phyloP scores from a whole-genome alignment of 2,329 filamentous ascomycete species.

The Penicillium sp. region DNA sequence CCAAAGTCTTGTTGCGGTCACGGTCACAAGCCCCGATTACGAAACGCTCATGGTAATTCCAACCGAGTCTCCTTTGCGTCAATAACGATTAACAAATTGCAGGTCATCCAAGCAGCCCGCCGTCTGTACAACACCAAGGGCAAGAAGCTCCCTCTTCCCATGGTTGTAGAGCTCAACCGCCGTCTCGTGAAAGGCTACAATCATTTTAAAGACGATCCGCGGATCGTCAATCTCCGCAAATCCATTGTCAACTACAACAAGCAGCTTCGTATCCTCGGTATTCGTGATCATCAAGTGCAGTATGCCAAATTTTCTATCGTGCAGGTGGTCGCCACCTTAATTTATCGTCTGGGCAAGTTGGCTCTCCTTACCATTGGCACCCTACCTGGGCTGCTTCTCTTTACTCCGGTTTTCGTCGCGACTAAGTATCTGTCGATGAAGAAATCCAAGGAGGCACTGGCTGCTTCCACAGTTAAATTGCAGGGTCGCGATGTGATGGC shows the following conservation, averaged over 20 bases:
- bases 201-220: slow-evolving; percentile 84
- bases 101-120: slow-evolving; percentile 87
- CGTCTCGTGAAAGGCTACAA: slow-evolving; percentile 88
- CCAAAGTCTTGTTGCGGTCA: slow-evolving; percentile 79
- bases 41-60: slow-evolving; percentile 80
- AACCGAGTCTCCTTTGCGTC: slow-evolving; percentile 1
- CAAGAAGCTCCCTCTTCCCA: slow-evolving; percentile 86
- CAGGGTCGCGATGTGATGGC: slow-evolving; percentile 86
- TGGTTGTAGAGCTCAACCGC: slow-evolving; percentile 91
- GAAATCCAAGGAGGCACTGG: slow-evolving; percentile 80
- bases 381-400: slow-evolving; percentile 80
- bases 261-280: slow-evolving; percentile 77
- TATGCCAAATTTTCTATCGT: slow-evolving; percentile 80
- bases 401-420: slow-evolving; percentile 81
- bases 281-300: slow-evolving; percentile 91
- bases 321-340: slow-evolving; percentile 70
- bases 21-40: slow-evolving; percentile 88
- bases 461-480: slow-evolving; percentile 83
- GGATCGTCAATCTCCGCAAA: slow-evolving; percentile 72
- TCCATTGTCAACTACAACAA: slow-evolving; percentile 83
- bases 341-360: slow-evolving; percentile 79
- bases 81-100: slow-evolving; percentile 29
- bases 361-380: slow-evolving; percentile 73
- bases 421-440: slow-evolving; percentile 77
- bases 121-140: slow-evolving; percentile 91